Base-by-base conservation (phyloP, 257 asterid species). In the Paulownia fortunei region DNA sequence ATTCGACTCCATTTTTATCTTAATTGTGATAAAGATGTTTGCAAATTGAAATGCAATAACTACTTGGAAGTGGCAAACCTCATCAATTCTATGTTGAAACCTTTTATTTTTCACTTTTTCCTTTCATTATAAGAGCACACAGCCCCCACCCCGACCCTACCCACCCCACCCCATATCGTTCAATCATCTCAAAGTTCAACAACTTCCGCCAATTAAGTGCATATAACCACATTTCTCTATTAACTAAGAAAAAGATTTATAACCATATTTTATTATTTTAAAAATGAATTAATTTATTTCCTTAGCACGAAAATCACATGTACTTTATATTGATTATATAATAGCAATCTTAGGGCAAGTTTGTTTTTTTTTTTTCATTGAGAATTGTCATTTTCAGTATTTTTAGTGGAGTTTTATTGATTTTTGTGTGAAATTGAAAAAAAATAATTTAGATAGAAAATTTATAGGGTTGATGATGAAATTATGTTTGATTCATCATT, bases 1-100 rank as follows among this genome's bases (percentile, higher is more conserved):
- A 6, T 62, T 62, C 5, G 47, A 9, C 23, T 26, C 21, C 69
- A 62, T 13, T 67, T 36, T 44, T 2, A 32, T 32, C 34, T 55
- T 68, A 75, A 64, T 65, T 65, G 71, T 63, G 78, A 81, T 21
- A 72, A 77, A 64, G 81, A 80, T 72, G 83, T 79, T 74, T 76
- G 56, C 84, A 78, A 81, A 32, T 62, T 49, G 81, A n/a, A n/a
- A n/a, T n/a, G n/a, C 55, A 72, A 69, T 69, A 69, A 69, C 61
- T 23, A 26, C 64, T 67, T 71, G 21, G 13, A 73, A 86, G 87
- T 83, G 86, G 87, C 86, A 79, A 83, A 83, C 89, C 86, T 80
- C 77, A 82, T 73, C 75, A 79, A 81, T 69, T 79, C 79, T 18
- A 12, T 67, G 21, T 82, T 26, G 77, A 51, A 72, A 75, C 80